A percentile compares a stretch with the other conserved stretches of the same genome.
phyloP scores from a whole-genome alignment of 2,329 filamentous ascomycete genomes.

The Aspergillus sp. region DNA sequence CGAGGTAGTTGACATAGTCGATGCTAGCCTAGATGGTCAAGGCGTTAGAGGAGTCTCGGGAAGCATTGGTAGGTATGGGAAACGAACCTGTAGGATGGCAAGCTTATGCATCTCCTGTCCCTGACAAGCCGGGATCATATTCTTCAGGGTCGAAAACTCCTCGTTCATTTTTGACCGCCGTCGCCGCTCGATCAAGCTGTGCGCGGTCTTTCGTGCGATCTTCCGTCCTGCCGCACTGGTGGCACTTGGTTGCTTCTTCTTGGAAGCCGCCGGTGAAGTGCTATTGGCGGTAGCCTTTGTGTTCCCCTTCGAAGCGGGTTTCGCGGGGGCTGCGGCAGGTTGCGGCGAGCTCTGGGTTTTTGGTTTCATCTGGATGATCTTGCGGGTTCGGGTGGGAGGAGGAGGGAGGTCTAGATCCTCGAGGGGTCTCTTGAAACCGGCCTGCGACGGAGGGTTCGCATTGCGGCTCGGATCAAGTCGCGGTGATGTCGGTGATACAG shows the following conservation, averaged over 20 bases:
- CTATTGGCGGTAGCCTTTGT: constrained; percentile 18
- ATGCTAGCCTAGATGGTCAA: constrained; percentile 71
- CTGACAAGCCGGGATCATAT: constrained; percentile 93
- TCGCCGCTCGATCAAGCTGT: constrained; percentile 88
- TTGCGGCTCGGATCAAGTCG: constrained; percentile 24
- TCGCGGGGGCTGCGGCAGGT: constrained; percentile 32
- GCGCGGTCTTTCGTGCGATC: constrained; percentile 92
- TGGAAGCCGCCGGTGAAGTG: constrained; percentile 46
- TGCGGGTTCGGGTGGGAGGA: constrained; percentile 85
- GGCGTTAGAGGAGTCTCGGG: constrained; percentile 8
- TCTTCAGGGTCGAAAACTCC: constrained; percentile 89
- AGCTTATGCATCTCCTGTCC: constrained; percentile 97
- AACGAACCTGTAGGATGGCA: constrained; percentile 81
- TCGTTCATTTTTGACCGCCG: constrained; percentile 98
- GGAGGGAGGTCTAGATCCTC: constrained; percentile 76
- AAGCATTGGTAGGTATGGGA: not conserved
- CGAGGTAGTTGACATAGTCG: constrained; percentile 91
- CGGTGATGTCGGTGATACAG: constrained; percentile 37
- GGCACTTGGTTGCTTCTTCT: constrained; percentile 74
- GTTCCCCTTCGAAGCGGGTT: constrained; percentile 25
- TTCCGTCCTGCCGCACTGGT: constrained; percentile 88
- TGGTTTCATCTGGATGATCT: constrained; percentile 98
- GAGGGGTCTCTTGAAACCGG: constrained; percentile 41
- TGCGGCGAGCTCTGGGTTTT: constrained; percentile 49
- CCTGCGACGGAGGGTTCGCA: constrained; percentile 27